Conservation (phyloP, 352 stramenopile species). For the Pythium aristosporum region DNA sequence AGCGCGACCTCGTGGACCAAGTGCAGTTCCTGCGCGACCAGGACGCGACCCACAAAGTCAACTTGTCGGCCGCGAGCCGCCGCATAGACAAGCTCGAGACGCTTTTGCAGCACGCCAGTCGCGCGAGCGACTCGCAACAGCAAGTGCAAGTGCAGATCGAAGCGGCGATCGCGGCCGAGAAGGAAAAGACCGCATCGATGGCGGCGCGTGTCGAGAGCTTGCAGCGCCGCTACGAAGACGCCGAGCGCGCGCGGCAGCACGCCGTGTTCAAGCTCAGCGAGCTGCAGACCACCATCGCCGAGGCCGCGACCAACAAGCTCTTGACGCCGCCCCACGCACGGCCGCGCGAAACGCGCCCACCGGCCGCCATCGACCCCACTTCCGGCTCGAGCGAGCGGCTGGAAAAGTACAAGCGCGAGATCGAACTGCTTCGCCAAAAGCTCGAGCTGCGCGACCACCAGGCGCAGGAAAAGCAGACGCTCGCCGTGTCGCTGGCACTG, state of each 20-base stretch:
- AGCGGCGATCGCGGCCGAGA: constrained; percentile 28
- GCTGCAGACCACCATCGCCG: constrained; percentile 39
- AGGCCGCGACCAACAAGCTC: constrained; percentile 24
- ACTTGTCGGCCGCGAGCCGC: constrained; percentile 27
- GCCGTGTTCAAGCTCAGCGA: constrained; percentile 68
- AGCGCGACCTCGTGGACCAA: constrained; percentile 41
- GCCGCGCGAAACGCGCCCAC: neutral
- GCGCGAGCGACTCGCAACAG: constrained; percentile 22
- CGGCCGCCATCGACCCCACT: constrained; percentile 13
- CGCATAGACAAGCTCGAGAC: constrained; percentile 45
- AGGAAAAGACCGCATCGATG: constrained; percentile 35
- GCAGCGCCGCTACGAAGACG: constrained; percentile 48
- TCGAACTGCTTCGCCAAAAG: constrained; percentile 60
- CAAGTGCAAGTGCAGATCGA: constrained; percentile 16
- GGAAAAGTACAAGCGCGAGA: constrained; percentile 67
- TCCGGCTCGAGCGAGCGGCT: constrained; percentile 40
- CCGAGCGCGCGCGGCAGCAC: constrained; percentile 52
- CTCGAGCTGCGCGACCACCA: constrained; percentile 53
- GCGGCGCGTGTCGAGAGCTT: constrained; percentile 39
- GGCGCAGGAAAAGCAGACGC: constrained; percentile 46
- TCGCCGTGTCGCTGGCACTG: constrained; percentile 50
- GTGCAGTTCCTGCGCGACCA: constrained; percentile 39
- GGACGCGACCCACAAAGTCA: constrained; percentile 36
- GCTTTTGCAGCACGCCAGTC: constrained; percentile 31
- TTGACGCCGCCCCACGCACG: constrained; percentile 9